Percentiles rank a stretch among this genome's conserved stretches.
phyloP scores from a whole-genome alignment of 306 rosid genomes.

The Quercus suber region DNA sequence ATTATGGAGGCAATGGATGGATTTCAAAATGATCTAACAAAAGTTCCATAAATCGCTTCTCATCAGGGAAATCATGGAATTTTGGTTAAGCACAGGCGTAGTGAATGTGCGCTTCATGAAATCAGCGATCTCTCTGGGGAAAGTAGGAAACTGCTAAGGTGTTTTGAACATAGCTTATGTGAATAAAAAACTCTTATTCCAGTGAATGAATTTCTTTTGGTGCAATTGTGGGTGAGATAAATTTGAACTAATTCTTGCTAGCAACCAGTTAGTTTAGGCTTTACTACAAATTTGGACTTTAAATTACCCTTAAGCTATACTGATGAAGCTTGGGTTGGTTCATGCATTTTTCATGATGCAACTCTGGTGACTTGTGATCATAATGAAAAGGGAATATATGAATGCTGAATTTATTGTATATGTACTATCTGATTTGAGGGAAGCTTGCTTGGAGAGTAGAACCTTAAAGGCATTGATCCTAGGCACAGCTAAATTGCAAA shows the following conservation, averaged over 20 bases:
- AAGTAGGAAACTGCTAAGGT: background rate
- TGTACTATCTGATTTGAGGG: background rate
- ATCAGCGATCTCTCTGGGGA: background rate
- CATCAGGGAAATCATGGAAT: background rate
- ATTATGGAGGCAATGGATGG: background rate
- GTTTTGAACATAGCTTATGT: background rate
- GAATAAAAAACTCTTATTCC: background rate
- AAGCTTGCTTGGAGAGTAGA: background rate
- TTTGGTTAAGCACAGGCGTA: background rate
- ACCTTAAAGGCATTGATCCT: background rate
- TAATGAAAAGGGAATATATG: background rate
- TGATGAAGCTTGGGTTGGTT: background rate
- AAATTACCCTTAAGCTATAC: background rate
- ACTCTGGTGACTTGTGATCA: background rate
- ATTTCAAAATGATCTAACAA: background rate
- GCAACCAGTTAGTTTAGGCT: background rate
- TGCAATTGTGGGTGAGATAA: background rate
- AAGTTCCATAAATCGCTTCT: background rate
- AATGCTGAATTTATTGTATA: background rate
- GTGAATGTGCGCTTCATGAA: background rate
- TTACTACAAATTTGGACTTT: background rate
- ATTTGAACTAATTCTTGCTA: background rate
- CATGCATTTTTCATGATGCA: background rate
- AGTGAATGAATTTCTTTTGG: background rate
- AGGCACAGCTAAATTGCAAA: background rate